Conservation (phyloP, 805 yeast species). For the Hemisphaericaspora nanyangensis region DNA sequence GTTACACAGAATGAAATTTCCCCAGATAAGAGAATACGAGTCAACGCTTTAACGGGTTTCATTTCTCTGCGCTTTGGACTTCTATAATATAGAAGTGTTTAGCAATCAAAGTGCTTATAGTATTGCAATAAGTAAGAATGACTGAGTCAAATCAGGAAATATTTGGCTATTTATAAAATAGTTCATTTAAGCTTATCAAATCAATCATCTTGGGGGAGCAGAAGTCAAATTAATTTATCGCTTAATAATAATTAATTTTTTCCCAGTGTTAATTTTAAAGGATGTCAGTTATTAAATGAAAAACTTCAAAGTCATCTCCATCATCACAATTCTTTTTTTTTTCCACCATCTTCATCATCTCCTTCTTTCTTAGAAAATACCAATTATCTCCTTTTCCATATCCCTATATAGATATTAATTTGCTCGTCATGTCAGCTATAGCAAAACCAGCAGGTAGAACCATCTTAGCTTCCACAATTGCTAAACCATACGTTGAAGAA, state of each 20-base stretch:
- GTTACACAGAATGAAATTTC: too few relatives aligned
- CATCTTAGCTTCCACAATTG: constrained; percentile 80
- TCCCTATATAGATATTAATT: neutral
- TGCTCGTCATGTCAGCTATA: neutral
- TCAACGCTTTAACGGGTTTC: too few relatives aligned
- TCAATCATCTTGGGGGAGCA: too few relatives aligned
- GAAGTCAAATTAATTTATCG: neutral
- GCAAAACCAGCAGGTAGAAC: constrained; percentile 64
- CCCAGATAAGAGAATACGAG: too few relatives aligned
- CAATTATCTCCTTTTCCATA: neutral
- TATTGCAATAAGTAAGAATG: too few relatives aligned
- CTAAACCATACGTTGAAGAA: constrained; percentile 77
- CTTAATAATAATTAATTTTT: neutral
- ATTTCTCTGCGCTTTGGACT: too few relatives aligned
- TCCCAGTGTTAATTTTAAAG: neutral
- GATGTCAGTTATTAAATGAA: neutral
- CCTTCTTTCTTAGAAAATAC: neutral
- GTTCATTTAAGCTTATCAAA: too few relatives aligned
- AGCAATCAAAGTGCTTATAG: too few relatives aligned
- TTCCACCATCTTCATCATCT: neutral
- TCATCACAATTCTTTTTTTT: neutral
- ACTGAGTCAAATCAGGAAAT: too few relatives aligned
- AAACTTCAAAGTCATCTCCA: neutral
- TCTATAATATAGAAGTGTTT: too few relatives aligned
- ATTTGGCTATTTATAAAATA: too few relatives aligned